Evolutionary conservation across 2,329 filamentous ascomycete genomes (phyloP).

Genomic region (Neofusicoccum parvum): DNA sequence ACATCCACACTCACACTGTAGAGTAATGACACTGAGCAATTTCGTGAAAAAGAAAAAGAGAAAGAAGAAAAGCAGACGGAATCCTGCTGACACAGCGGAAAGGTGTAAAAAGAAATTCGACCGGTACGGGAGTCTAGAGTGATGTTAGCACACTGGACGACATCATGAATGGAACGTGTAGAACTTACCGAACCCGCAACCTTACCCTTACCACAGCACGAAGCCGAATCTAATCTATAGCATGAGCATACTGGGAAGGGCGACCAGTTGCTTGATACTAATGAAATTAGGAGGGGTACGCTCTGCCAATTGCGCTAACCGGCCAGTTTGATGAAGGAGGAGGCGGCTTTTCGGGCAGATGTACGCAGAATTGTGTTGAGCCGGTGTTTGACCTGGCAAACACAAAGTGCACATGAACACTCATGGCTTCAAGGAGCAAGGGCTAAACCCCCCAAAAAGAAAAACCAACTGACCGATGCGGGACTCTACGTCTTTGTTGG

Average conservation of each 20-base stretch:
- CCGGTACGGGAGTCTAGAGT: background rate
- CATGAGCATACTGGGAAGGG: background rate
- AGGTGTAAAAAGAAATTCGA: background rate
- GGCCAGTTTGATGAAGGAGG: background rate
- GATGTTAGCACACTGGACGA: background rate
- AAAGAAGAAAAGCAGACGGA: no score
- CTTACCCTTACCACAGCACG: background rate
- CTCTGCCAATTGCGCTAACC: slow-evolving; percentile 12
- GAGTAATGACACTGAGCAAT: no score
- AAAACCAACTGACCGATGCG: background rate
- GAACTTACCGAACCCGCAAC: slow-evolving; percentile 9
- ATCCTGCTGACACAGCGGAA: no score
- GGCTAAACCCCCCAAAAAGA: background rate
- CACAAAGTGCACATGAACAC: background rate
- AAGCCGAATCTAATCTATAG: no score
- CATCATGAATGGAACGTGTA: no score
- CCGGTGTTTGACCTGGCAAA: background rate
- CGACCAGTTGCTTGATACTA: background rate
- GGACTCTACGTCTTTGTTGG: background rate
- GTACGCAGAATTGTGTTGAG: no score
- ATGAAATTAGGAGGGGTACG: background rate
- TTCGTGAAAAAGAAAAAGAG: no score
- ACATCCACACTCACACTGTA: no score
- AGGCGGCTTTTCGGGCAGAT: background rate
- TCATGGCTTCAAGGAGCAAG: background rate